Evolutionary conservation across 257 asterid species (phyloP).

Genomic region (Prunella vulgaris): DNA sequence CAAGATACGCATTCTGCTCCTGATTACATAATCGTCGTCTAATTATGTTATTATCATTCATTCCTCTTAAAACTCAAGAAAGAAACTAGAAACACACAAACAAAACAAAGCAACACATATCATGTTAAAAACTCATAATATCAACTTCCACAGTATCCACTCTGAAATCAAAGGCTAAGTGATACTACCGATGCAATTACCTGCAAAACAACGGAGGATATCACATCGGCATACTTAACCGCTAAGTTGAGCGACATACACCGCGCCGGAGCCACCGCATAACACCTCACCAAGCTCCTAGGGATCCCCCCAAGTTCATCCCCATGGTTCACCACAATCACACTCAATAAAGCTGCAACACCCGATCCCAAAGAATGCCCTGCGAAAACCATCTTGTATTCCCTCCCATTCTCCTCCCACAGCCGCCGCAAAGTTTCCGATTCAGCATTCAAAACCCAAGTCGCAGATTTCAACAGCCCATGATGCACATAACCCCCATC

Average conservation of each 20-base stretch:
- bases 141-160: not conserved
- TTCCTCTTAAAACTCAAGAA: not conserved
- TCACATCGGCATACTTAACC: slow-evolving; percentile 85
- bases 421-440: slow-evolving; percentile 56
- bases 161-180: not conserved
- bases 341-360: slow-evolving; percentile 65
- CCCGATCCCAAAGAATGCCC: slow-evolving; percentile 99
- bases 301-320: slow-evolving; percentile 73
- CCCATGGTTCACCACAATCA: slow-evolving; percentile 78
- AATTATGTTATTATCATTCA: not conserved
- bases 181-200: slow-evolving; percentile 26
- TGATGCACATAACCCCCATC: slow-evolving; percentile 94
- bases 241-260: slow-evolving; percentile 98
- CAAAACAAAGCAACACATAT: not conserved
- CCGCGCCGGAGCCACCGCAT: slow-evolving; percentile 90
- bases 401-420: slow-evolving; percentile 75
- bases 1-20: not conserved
- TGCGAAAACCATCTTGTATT: slow-evolving; percentile 66
- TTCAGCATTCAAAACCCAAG: slow-evolving; percentile 68
- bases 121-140: not conserved
- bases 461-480: slow-evolving; percentile 82
- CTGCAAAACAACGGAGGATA: slow-evolving; percentile 80
- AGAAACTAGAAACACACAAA: not conserved
- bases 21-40: not conserved
- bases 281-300: slow-evolving; percentile 59